Evolutionary conservation across 305 asterid genomes (phyloP).

Genomic region (Rubia tinctorum): DNA sequence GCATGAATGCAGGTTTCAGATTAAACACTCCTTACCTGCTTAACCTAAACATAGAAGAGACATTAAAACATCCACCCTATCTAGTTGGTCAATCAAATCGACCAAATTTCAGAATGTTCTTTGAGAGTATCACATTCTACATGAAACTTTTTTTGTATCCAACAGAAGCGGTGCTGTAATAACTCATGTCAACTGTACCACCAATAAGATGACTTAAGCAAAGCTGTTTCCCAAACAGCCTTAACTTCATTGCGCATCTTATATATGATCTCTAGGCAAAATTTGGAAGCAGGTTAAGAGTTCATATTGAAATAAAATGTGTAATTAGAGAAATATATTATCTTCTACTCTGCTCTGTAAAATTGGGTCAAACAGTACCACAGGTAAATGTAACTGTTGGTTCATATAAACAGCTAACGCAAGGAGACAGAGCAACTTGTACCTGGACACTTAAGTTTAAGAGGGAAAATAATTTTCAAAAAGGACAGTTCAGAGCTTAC

Average conservation of each 20-base stretch:
- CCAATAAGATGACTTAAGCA: background rate
- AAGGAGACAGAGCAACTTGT: background rate
- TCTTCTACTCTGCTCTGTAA: background rate
- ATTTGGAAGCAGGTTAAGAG: background rate
- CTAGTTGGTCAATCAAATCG: background rate
- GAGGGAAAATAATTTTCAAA: conserved; percentile 6
- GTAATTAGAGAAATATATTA: background rate
- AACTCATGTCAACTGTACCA: too few species aligned
- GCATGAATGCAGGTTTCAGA: background rate
- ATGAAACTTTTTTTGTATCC: background rate
- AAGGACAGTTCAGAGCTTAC: conserved; percentile 21
- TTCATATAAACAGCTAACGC: background rate
- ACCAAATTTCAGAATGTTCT: background rate
- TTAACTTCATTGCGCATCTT: background rate
- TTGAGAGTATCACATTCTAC: background rate
- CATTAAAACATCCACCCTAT: background rate
- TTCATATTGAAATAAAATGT: background rate
- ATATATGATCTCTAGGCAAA: background rate
- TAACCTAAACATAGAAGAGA: background rate
- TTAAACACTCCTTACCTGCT: background rate
- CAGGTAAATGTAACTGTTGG: background rate
- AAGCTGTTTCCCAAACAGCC: background rate
- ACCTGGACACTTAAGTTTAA: background rate
- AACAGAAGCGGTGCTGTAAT: background rate
- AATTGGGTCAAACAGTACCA: background rate